These are phyloP conservation scores for Vitis cinerea DNA, from an alignment of 164 flowering plant species.

Conservation along the genomic window DNA sequence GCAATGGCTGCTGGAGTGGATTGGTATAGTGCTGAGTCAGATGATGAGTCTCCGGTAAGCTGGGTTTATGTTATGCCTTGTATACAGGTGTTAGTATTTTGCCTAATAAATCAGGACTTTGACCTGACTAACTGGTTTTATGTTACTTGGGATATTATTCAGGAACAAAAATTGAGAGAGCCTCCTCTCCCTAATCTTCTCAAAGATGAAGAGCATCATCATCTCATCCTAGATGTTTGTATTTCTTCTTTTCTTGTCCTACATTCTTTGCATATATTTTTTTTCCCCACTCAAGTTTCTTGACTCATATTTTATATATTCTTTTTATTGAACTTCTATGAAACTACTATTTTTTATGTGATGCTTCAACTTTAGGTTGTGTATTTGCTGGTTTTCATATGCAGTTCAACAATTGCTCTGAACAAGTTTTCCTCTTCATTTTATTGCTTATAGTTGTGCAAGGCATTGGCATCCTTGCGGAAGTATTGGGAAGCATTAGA, in stretches of 20 bases:
- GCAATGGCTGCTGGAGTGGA: conserved; percentile 77
- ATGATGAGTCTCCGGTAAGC: conserved; percentile 58
- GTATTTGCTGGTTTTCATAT: neutral
- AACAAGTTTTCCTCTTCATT: neutral
- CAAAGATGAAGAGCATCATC: conserved; percentile 61
- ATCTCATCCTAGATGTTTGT: conserved; percentile 65
- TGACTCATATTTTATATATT: neutral
- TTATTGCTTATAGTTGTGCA: conserved; percentile 51
- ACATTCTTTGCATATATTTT: conserved; percentile 1
- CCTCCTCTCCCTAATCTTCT: conserved; percentile 70
- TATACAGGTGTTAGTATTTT: too few relatives aligned
- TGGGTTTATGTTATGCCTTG: neutral
- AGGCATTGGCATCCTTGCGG: conserved; percentile 58
- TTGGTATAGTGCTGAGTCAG: conserved; percentile 74
- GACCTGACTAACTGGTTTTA: neutral
- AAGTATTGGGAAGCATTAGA: conserved; percentile 76
- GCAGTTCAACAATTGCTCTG: neutral
- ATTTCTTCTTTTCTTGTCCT: conserved; percentile 2
- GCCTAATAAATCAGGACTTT: neutral
- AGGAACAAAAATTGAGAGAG: conserved; percentile 42
- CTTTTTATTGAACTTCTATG: neutral
- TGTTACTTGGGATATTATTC: conserved; percentile 9
- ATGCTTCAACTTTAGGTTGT: too few relatives aligned
- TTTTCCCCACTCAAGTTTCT: neutral
- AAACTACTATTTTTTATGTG: neutral